phyloP scores from a whole-genome alignment of 352 stramenopile genomes.

The Phytophthora pisi region DNA sequence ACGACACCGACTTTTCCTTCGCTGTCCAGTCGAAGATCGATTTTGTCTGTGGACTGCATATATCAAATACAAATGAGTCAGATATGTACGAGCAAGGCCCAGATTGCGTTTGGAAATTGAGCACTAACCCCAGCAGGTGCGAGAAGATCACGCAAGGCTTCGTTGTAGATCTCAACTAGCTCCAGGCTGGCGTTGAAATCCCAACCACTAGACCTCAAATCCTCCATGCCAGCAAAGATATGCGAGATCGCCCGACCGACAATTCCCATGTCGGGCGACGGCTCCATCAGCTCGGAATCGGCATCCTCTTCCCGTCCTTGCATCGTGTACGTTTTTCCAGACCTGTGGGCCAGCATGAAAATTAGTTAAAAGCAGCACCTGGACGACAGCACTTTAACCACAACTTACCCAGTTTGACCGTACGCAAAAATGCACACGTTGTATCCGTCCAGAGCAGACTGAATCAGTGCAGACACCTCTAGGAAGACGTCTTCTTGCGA shows the following conservation, averaged over 20 bases:
- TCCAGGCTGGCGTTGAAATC: conserved; percentile 74
- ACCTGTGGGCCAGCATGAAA: conserved; percentile 38
- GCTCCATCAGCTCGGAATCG: conserved; percentile 40
- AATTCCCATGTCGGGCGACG: conserved; percentile 75
- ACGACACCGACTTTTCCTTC: conserved; percentile 68
- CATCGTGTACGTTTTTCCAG: conserved; percentile 91
- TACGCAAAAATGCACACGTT: conserved; percentile 97
- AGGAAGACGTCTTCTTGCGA: conserved; percentile 97
- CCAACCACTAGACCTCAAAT: conserved; percentile 73
- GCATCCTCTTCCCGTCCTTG: conserved; percentile 61
- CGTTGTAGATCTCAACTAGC: conserved; percentile 98
- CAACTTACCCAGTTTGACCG: conserved; percentile 74
- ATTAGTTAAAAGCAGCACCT: no score
- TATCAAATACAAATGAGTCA: conserved; percentile 1
- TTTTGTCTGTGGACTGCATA: conserved; percentile 62
- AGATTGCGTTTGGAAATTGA: not conserved
- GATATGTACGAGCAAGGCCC: not conserved
- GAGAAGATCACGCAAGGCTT: conserved; percentile 95
- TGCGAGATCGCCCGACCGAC: conserved; percentile 79
- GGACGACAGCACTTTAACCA: not conserved
- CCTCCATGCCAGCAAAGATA: conserved; percentile 74
- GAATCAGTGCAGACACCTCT: conserved; percentile 94
- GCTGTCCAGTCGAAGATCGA: conserved; percentile 71
- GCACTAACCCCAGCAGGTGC: conserved; percentile 51
- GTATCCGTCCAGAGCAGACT: conserved; percentile 95